Evolutionary conservation across 495 filamentous ascomycete species (phyloP), one percentile per base, ranked within the genome.

Genomic region (Xylaria flabelliformis): DNA sequence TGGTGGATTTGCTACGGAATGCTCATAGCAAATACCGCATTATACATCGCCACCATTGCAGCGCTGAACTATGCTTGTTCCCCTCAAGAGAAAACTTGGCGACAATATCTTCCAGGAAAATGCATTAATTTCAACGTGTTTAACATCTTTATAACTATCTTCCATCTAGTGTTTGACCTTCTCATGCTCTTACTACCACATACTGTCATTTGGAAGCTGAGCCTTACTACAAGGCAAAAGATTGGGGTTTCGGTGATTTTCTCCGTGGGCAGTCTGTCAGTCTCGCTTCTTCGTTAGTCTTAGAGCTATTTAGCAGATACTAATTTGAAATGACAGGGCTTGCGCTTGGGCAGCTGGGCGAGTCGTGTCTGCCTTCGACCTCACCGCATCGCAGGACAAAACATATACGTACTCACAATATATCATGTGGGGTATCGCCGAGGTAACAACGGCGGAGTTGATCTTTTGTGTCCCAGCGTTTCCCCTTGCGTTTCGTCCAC

Each of bases 391-490:
- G n/a, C 34, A 5, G 19, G 65, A 67, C 65, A 4, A 4, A 19
- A 55, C 17, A 32, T 55, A 41, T n/a, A 32, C 29, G 2, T 44
- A 55, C 56, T 51, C 42, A 19, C 19, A 42, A 5, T 44, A 67
- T 36, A 9, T 67, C 1, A 13, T 67, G 32, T 67, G 50, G 65
- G 65, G 64, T 21, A 21, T 67, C 19, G 65, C n/a, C 26, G 65
- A 67, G 42, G 65, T 56, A 0, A 4, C 34, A 42, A 67, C 50
- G 4, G 64, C 64, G 26, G 4, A 24, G 32, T 7, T 67, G 5
- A 48, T 67, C 42, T 67, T 67, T 19, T 67, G 64, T 42, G 48
- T 34, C 2, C 64, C 64, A 42, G 19, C 64, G 19, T 55, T 67
- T 34, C 64, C 48, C 19, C 32, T 12, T 34, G 34, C 42, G 55